These are phyloP conservation scores for Drosera capensis DNA, from an alignment of 148 eudicot species.

Conservation along the genomic window DNA sequence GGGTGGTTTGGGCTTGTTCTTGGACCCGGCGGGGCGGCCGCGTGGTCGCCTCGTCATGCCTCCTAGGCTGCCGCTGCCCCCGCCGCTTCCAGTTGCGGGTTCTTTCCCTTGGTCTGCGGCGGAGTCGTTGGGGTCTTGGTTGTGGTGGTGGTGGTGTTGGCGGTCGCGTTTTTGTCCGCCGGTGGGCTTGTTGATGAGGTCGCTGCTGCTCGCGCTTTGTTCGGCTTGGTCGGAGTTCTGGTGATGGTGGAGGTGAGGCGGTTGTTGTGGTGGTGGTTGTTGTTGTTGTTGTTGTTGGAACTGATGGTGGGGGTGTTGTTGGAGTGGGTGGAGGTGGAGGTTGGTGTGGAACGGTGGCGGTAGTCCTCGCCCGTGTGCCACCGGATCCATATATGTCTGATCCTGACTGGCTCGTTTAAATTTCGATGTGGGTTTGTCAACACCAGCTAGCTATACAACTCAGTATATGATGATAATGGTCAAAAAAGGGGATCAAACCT, in stretches of 20 bases:
- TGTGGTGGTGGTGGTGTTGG: not conserved
- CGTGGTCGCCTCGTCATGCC: slow-evolving; percentile 22
- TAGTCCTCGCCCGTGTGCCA: slow-evolving; percentile 26
- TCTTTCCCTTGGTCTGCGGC: slow-evolving; percentile 18
- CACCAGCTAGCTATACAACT: too few species aligned
- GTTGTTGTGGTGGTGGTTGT: slow-evolving; percentile 3
- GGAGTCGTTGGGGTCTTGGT: not conserved
- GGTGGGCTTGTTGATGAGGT: slow-evolving; percentile 7
- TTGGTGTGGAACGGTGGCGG: slow-evolving; percentile 34
- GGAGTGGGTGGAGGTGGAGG: slow-evolving; percentile 37
- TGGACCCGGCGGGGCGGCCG: slow-evolving; percentile 52
- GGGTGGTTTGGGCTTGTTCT: slow-evolving; percentile 56
- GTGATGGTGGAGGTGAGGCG: not conserved
- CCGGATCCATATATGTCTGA: slow-evolving; percentile 20
- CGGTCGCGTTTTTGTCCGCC: slow-evolving; percentile 8
- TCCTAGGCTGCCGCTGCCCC: slow-evolving; percentile 4
- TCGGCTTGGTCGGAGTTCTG: slow-evolving; percentile 2
- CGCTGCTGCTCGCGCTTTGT: slow-evolving; percentile 13
- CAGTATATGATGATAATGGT: too few species aligned
- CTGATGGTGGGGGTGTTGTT: slow-evolving; percentile 7
- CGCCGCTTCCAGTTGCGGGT: slow-evolving; percentile 7
- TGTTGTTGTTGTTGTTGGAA: slow-evolving; percentile 13
- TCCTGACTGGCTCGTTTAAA: too few species aligned
- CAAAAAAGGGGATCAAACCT: too few species aligned
- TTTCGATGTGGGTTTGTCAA: too few species aligned